Conservation (phyloP, 1,284 basidiomycete species). For the Ustilago shanxiensis region DNA sequence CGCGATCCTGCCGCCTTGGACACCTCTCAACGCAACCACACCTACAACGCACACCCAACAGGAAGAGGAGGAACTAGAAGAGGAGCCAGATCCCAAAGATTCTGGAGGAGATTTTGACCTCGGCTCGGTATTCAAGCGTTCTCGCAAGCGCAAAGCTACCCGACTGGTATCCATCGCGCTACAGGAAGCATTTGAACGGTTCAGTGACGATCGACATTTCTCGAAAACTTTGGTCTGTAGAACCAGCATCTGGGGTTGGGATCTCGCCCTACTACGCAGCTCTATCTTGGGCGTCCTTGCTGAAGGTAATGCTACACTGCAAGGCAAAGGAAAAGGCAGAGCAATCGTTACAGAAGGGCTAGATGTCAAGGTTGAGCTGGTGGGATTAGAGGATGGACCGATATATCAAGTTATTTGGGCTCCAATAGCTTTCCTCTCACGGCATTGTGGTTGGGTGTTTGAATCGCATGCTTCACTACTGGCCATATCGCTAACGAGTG, state of each 20-base stretch:
- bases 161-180: slow-evolving; percentile 17
- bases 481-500: neutral
- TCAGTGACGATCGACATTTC: slow-evolving; percentile 42
- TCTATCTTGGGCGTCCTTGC: neutral
- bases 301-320: neutral
- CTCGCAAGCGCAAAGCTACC: slow-evolving; percentile 12
- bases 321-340: slow-evolving; percentile 17
- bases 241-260: slow-evolving; percentile 35
- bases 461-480: slow-evolving; percentile 8
- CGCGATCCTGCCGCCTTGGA: slow-evolving; percentile 23
- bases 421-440: slow-evolving; percentile 10
- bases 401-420: slow-evolving; percentile 39
- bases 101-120: slow-evolving; percentile 30
- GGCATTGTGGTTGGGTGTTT: neutral
- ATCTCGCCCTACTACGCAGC: slow-evolving; percentile 6
- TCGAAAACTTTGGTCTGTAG: slow-evolving; percentile 30
- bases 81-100: slow-evolving; percentile 5
- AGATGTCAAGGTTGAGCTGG: slow-evolving; percentile 17
- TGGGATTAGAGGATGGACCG: slow-evolving; percentile 10
- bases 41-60: neutral
- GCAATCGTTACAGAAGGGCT: neutral
- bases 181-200: slow-evolving; percentile 42
- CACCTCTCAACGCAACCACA: slow-evolving; percentile 10
- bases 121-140: slow-evolving; percentile 11
- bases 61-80: neutral